Percentiles rank a stretch among this genome's conserved stretches.
Evolutionary conservation across 768 basidiomycete genomes (phyloP).

Genomic region (Mycena metata): DNA sequence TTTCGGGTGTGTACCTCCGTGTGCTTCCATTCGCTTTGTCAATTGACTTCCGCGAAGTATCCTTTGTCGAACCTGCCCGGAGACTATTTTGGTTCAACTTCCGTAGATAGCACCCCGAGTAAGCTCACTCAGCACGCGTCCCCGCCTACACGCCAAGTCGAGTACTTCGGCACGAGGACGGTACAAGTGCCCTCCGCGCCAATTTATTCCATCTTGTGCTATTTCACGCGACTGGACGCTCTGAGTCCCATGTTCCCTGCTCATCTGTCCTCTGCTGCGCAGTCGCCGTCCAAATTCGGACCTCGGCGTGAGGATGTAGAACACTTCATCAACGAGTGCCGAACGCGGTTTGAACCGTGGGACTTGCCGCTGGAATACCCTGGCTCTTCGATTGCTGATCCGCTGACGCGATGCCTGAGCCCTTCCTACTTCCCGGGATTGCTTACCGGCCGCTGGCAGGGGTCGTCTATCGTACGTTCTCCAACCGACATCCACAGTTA

Average conservation of each 20-base stretch:
- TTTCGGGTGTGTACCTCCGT: slow-evolving; percentile 31
- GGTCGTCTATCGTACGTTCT: slow-evolving; percentile 59
- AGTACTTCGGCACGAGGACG: slow-evolving; percentile 59
- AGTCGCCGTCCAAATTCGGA: slow-evolving; percentile 55
- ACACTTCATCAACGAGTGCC: slow-evolving; percentile 57
- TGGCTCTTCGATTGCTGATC: not conserved
- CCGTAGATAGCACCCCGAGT: slow-evolving; percentile 18
- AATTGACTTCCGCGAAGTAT: slow-evolving; percentile 23
- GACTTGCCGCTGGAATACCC: slow-evolving; percentile 32
- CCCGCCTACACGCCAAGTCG: slow-evolving; percentile 49
- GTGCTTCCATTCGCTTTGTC: not conserved
- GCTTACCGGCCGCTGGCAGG: slow-evolving; percentile 64
- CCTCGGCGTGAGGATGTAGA: slow-evolving; percentile 63
- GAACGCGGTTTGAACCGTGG: slow-evolving; percentile 54
- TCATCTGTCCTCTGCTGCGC: slow-evolving; percentile 47
- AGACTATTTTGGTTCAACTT: slow-evolving; percentile 4
- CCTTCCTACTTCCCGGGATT: slow-evolving; percentile 57
- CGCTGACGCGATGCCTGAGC: slow-evolving; percentile 14
- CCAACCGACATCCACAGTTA: slow-evolving; percentile 6
- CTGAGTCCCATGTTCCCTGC: slow-evolving; percentile 52
- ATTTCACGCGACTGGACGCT: slow-evolving; percentile 60
- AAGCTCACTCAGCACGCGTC: slow-evolving; percentile 36
- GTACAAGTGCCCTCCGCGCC: slow-evolving; percentile 59
- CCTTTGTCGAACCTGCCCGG: slow-evolving; percentile 27
- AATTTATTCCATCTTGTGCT: slow-evolving; percentile 62